Evolutionary conservation across 768 basidiomycete genomes (phyloP).

Genomic region (Termitomyces sp.): DNA sequence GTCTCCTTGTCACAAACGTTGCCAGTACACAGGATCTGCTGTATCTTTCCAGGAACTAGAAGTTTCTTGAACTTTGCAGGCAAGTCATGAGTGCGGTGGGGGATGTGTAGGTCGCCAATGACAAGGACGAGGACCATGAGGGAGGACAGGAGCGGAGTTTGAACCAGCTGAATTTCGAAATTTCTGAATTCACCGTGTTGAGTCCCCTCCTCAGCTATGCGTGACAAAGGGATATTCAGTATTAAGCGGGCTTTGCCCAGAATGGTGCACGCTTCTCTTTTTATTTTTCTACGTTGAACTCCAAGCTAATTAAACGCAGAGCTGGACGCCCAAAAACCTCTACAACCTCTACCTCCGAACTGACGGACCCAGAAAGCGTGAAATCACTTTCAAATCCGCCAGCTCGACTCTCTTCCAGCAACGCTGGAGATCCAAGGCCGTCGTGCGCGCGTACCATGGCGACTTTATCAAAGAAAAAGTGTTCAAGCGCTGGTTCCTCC

Average conservation of each 20-base stretch:
- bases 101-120: slow-evolving; percentile 97
- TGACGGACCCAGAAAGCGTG: slow-evolving; percentile 36
- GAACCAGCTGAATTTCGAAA: too few species aligned
- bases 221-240: slow-evolving; percentile 32
- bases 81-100: slow-evolving; percentile 84
- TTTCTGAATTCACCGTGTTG: too few species aligned
- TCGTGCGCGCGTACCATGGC: slow-evolving; percentile 92
- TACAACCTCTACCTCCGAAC: slow-evolving; percentile 88
- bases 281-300: too few species aligned
- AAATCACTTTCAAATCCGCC: slow-evolving; percentile 57
- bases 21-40: slow-evolving; percentile 96
- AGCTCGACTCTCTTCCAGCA: slow-evolving; percentile 79
- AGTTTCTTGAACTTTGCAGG: slow-evolving; percentile 97
- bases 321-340: slow-evolving; percentile 85
- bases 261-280: slow-evolving; percentile 46
- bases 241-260: slow-evolving; percentile 63
- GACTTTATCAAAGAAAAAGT: slow-evolving; percentile 90
- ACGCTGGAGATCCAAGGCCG: slow-evolving; percentile 83
- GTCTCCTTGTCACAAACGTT: slow-evolving; percentile 98
- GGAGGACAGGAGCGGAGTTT: background rate
- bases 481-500: slow-evolving; percentile 95
- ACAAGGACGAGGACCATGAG: slow-evolving; percentile 91
- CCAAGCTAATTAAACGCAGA: slow-evolving; percentile 46
- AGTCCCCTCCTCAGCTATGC: slow-evolving; percentile 26
- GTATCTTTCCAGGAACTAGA: slow-evolving; percentile 93